Base-by-base conservation (phyloP, 805 yeast species). In the Zygosaccharomyces kombuchaensis region DNA sequence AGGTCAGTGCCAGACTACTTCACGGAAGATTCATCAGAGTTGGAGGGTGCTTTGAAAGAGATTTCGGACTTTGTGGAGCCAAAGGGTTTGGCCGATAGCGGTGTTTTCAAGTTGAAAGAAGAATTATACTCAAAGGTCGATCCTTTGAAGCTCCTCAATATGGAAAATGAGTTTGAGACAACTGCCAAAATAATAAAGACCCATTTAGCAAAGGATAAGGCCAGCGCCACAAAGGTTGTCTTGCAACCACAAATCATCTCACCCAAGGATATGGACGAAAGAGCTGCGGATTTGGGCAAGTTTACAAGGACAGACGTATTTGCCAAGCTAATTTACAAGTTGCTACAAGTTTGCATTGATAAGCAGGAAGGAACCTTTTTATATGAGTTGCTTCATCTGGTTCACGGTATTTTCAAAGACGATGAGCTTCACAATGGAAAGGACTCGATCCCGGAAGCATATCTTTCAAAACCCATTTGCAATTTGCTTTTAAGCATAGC, bases 41-140 rank as follows among this genome's bases (percentile, higher is more conserved):
- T 79, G 46, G 84, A 79, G 51, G 63, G 60, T 2, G 66, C 68
- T 1, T 68, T 93, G 43, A 67, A 71, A 29, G 86, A 86, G 54
- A 69, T 81, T 23, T 73, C 87, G 1, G 72, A 65, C 4, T 86
- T 73, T 56, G 73, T 74, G 25, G 78, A 87, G 6, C 93, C 95
- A 3, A 71, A 73, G 16, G 87, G 87, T 2, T 63, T 82, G 34
- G 73, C 72, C 30, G 91, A 83, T 57, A 75, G 78, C 48, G 95
- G 95, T 17, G 74, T 75, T 37, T 86, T 82, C 60, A 67, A 77
- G 19, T 67, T 86, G 55, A 84, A 79, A 51, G 68, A 72, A 9
- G 62, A 67, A 2, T 50, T 68, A 7, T 74, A 68, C 50, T 63
- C 70, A 9, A 60, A 64, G 2, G 64, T 84, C 44, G 93, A 86